Base-by-base conservation (phyloP, 352 stramenopile species). In the Proteromonas lacertae region DNA sequence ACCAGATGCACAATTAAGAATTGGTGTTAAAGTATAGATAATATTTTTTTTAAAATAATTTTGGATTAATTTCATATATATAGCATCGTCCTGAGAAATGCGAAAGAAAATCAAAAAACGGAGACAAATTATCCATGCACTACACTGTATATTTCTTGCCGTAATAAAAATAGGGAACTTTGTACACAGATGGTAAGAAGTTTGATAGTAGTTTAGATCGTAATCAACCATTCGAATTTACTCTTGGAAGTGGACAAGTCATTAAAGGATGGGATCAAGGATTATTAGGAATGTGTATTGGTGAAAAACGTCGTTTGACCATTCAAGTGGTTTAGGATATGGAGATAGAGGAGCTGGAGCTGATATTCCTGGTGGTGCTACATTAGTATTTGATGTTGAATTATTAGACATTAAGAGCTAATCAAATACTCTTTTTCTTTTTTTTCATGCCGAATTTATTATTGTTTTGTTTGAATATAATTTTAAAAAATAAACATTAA, bases 391-490 rank as follows among this genome's bases (percentile, higher is more conserved):
- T 28, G 24, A 28, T 28, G 10, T 28, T 28, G 10, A 5, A 10
- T 10, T 28, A 28, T 10, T 10, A 10, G 5, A 28, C 46, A 48
- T 74, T 7, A 32, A 29, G 24, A 10, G 10, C 5, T 28, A 28
- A 10, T 28, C 5, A 10, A 28, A 10, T 10, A 10, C 5, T 10
- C 33, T 16, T 38, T n/a, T n/a, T n/a, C n/a, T n/a, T n/a, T n/a
- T n/a, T n/a, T n/a, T n/a, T n/a, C n/a, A n/a, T n/a, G n/a, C n/a
- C n/a, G n/a, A n/a, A n/a, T n/a, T n/a, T n/a, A n/a, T n/a, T n/a
- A n/a, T n/a, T n/a, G n/a, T n/a, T n/a, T n/a, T n/a, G n/a, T n/a
- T n/a, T n/a, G n/a, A n/a, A n/a, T n/a, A n/a, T n/a, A n/a, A n/a
- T n/a, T n/a, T n/a, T n/a, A n/a, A n/a, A n/a, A n/a, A n/a, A n/a